A percentile compares a stretch with the other conserved stretches of the same genome.
phyloP scores from a whole-genome alignment of 345 rosid species.

The Rhodomyrtus tomentosa region DNA sequence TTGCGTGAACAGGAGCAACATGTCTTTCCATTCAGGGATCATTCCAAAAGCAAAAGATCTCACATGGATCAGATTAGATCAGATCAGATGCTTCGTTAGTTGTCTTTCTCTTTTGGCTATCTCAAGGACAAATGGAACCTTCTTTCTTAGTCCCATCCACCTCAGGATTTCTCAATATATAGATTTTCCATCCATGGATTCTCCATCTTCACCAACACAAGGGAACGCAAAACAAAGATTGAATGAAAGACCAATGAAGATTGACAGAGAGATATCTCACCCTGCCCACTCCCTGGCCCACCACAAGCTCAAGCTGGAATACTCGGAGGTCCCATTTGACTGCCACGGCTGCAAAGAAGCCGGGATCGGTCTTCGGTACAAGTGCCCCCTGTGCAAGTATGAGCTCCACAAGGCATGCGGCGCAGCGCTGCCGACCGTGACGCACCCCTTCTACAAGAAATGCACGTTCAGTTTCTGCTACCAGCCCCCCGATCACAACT shows the following conservation, averaged over 20 bases:
- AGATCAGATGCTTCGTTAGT: neutral
- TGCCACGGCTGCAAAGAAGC: slow-evolving; percentile 44
- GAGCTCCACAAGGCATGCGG: slow-evolving; percentile 34
- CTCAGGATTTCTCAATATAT: neutral
- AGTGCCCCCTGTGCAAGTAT: slow-evolving; percentile 26
- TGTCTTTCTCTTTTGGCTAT: neutral
- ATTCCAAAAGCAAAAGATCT: neutral
- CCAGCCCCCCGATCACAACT: slow-evolving; percentile 5
- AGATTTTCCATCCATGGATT: neutral
- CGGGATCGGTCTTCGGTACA: slow-evolving; percentile 30
- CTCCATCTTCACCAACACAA: neutral
- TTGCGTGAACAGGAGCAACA: neutral
- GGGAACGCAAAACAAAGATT: neutral
- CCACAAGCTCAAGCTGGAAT: slow-evolving; percentile 27
- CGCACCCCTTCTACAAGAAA: slow-evolving; percentile 24
- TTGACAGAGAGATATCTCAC: slow-evolving; percentile 35
- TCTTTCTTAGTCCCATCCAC: neutral
- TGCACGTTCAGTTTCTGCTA: slow-evolving; percentile 19
- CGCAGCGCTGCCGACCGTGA: slow-evolving; percentile 1
- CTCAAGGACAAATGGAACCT: neutral
- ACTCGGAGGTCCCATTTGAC: slow-evolving; percentile 27
- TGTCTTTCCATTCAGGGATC: neutral
- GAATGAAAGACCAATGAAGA: slow-evolving; percentile 15
- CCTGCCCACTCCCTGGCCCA: slow-evolving; percentile 17
- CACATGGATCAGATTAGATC: neutral